Evolutionary conservation across 1,284 basidiomycete genomes (phyloP), one percentile per base, ranked within the genome.

Genomic region (Peniophora sp.): DNA sequence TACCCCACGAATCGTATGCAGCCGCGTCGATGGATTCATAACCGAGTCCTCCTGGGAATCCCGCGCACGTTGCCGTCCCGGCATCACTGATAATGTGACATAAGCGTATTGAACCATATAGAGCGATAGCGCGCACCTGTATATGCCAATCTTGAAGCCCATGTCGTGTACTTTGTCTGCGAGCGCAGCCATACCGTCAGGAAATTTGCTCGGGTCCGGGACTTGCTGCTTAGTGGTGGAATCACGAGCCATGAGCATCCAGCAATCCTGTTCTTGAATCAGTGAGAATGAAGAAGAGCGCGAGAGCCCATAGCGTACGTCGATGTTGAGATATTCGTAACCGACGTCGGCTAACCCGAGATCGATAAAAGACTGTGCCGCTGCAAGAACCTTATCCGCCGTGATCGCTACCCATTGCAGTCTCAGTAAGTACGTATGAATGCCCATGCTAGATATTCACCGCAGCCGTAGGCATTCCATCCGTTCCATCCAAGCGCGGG

Each of bases 321-420:
- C 77, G 49, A 80, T 76, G 60, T 79, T 78, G 50, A 79, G 64
- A 57, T 78, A 79, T 57, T 75, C 59, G 51, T 80, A 80, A 3
- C 78, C 77, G 12, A 67, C 75, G 46, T 66, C 66, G 55, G 73
- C 71, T 22, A 80, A 64, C 8, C 78, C 77, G 6, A 78, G 65
- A 5, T 69, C 69, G 10, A 74, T 59, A 49, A 79, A 69, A 34
- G 69, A 64, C 50, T 74, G 71, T 15, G 76, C 77, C 6, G 75
- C 75, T 24, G 67, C 68, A 43, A 78, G 56, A 24, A 80, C 61
- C 54, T 73, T 75, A 50, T 71, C 72, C 72, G 50, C 24, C 36
- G 51, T 48, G 12, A 50, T 51, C 11, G 18, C 53, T 47, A 47
- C 6, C 27, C 27, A 32, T 6, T 32, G 27, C 12, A 5, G 12